Base-by-base conservation (phyloP, 2,329 filamentous ascomycete genomes). In the Trichophyton simii region DNA sequence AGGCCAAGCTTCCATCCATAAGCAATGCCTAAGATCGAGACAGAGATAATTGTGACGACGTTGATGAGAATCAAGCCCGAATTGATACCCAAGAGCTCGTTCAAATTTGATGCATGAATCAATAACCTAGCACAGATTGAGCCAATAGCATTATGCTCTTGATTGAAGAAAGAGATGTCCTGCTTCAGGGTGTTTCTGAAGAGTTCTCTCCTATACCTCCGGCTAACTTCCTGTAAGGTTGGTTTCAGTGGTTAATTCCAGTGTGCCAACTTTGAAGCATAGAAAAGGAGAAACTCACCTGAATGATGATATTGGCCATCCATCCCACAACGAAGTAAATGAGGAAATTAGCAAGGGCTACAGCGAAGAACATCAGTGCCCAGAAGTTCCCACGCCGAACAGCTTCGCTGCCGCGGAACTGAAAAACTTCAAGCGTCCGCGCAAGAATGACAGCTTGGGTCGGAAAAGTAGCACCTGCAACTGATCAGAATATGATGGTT, bases 61-160 rank as follows among this genome's bases (percentile, higher is more conserved):
- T 91, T 88, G 72, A 89, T 87, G 46, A 95, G 77, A 62, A 97
- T 81, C 5, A 92, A 95, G 60, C 91, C 91, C 1, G 96, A 81
- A 0, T 90, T 96, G 34, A 86, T 84, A 57, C 92, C 92, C 66
- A 88, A 91, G 54, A 97, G 83, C 15, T 92, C 91, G 11, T 90
- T 87, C 31, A 96, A 81, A 69, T 95, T 87, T 0, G 89, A 95
- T 0, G 91, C 91, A 74, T 96, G 66, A 25, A 88, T 86, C 0
- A 86, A 84, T 61, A 89, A 82, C 22, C 95, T 92, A 0, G 88
- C 89, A 0, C 91, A 96, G 67, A 88, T 73, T 0, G 84, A 87
- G 5, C 87, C 86, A 60, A 89, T 78, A 46, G 88, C 85, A 3
- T 84, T 86, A 9, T 87, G 87, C 60, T 83, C 87, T 64, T 90